Evolutionary conservation across 495 filamentous ascomycete species (phyloP), one percentile per base, ranked within the genome.

Genomic region (Lichenothelia convexa): DNA sequence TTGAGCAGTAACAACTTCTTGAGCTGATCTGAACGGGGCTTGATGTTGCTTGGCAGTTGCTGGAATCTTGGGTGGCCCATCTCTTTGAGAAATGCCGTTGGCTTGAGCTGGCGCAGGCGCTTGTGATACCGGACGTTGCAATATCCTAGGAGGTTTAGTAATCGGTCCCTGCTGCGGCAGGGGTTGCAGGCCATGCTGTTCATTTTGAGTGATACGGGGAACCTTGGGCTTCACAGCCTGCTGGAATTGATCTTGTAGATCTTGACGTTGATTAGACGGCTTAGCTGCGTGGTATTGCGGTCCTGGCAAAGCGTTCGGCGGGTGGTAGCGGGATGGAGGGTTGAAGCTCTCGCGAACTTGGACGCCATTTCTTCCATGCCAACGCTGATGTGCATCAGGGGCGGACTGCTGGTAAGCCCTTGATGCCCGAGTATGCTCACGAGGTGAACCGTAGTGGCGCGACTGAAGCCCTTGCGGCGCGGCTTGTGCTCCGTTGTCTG

Each of bases 1-100:
- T 38, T 62, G 54, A 8, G 45, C 45, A 32, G 35, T 39, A 30
- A 35, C 30, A 19, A 17, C 26, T 26, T 36, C 38, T n/a, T n/a
- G n/a, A n/a, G n/a, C n/a, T n/a, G n/a, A n/a, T n/a, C n/a, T n/a
- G n/a, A 5, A 21, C 9, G 8, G 32, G 32, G 16, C 13, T 18
- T 12, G 32, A n/a, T 1, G n/a, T n/a, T n/a, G n/a, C n/a, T n/a
- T n/a, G n/a, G n/a, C n/a, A 23, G 2, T n/a, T n/a, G 17, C 12
- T 33, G 1, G 31, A 11, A 33, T 33, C 18, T 11, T 13, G 9
- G 24, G 24, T 29, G 24, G 24, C 24, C 24, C 24, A 13, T 9
- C 9, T 11, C 2, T 1, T 29, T 29, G 24, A n/a, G n/a, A n/a
- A n/a, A n/a, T n/a, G n/a, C n/a, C n/a, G n/a, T n/a, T n/a, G 15